phyloP scores from a whole-genome alignment of 768 basidiomycete species.

The Mycena albidolilacea region DNA sequence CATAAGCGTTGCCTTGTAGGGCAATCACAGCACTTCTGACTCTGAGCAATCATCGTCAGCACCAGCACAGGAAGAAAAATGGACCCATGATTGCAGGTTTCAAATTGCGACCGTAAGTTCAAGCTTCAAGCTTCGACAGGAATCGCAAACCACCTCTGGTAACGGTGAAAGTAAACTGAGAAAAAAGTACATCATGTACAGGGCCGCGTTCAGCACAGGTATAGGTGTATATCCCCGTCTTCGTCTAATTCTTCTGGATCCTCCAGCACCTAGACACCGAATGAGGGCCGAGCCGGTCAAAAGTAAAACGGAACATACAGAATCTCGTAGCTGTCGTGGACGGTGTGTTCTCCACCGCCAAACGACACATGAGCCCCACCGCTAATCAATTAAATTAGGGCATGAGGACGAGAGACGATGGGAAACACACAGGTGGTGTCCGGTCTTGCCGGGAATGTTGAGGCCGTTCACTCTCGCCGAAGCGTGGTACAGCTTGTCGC shows the following conservation, averaged over 20 bases:
- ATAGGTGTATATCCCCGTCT: not conserved
- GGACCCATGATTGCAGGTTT: no score
- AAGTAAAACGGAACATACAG: constrained; percentile 55
- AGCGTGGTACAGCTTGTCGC: constrained; percentile 35
- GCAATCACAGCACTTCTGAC: no score
- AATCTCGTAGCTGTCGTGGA: constrained; percentile 62
- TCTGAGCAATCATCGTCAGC: no score
- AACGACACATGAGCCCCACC: constrained; percentile 62
- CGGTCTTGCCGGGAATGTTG: constrained; percentile 33
- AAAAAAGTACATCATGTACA: constrained; percentile 5
- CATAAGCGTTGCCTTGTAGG: no score
- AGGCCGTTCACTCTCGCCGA: constrained; percentile 10
- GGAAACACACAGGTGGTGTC: constrained; percentile 33
- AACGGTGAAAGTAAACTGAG: not conserved
- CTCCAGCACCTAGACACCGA: constrained; percentile 31
- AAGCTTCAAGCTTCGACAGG: no score
- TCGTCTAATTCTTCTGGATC: constrained; percentile 24
- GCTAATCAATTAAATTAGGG: constrained; percentile 42
- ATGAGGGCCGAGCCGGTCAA: not conserved
- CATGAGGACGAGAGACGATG: not conserved
- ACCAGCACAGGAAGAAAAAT: no score
- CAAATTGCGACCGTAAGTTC: no score
- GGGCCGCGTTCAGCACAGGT: not conserved
- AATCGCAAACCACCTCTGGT: no score
- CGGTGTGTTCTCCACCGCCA: constrained; percentile 59